Evolutionary conservation across 179 eudicot species (phyloP), one percentile per base, ranked within the genome.

Genomic region (Silene vulgaris): DNA sequence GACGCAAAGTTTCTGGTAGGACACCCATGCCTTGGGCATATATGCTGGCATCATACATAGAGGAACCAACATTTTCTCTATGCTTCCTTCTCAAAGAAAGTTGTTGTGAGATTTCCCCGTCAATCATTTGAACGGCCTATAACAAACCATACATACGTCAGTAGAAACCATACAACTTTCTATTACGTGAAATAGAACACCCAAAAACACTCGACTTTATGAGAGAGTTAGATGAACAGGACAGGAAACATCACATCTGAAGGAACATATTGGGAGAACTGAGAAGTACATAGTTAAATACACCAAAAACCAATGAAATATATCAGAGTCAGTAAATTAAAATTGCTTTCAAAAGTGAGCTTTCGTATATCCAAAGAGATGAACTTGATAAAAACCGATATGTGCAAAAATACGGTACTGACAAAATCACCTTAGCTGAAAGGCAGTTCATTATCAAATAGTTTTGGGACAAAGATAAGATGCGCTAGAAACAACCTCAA

Each of bases 41-140:
- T 35, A 87, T 70, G 79, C 83, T 90, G 40, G 97, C 78, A 84
- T 93, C 92, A 83, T 86, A 89, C 77, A 83, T 84, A 77, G 92
- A 78, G 32, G 95, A 80, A 72, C 95, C 93, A 54, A 81, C 87
- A 80, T 80, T 86, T 75, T 91, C 95, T 79, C 91, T 85, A n/a
- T 89, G 96, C 81, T 90, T 90, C 81, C 99, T 88, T 82, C 96
- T 83, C 68, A 88, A 77, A 45, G 93, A 73, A 45, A 95, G 91
- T 79, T 88, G 92, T 48, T 93, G 96, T 30, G 86, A 87, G 76
- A 92, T 90, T 69, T 95, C 97, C 56, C 86, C 90, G 69, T 95
- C 99, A 76, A 90, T 89, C 62, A 89, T 86, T 82, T 93, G 96
- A 60, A 92, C 82, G 26, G 97, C 99, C 99, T 95, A 85, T 32